Evolutionary conservation across 2,329 filamentous ascomycete genomes (phyloP).

Genomic region (Teratosphaeria nubilosa): DNA sequence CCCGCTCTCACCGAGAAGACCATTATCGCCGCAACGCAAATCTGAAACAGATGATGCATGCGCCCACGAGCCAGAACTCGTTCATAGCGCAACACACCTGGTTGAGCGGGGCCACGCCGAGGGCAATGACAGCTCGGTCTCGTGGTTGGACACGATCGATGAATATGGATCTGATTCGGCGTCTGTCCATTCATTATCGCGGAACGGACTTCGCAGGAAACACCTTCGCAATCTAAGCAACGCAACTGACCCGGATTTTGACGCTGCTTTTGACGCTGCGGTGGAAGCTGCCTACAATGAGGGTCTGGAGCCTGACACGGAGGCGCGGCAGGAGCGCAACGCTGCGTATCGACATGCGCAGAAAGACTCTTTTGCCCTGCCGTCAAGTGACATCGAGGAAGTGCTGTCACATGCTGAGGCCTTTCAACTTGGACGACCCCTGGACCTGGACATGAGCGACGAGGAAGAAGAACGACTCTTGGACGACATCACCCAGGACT

Average conservation of each 20-base stretch:
- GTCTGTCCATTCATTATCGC: constrained; percentile 71
- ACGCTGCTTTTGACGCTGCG: constrained; percentile 86
- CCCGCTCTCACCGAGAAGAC: constrained; percentile 57
- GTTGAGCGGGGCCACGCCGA: neutral
- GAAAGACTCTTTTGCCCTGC: constrained; percentile 14
- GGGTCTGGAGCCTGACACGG: constrained; percentile 63
- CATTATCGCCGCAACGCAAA: constrained; percentile 35
- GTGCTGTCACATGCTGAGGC: constrained; percentile 8
- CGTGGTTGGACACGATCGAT: constrained; percentile 51
- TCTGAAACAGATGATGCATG: constrained; percentile 8
- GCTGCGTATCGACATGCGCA: constrained; percentile 10
- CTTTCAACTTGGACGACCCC: constrained; percentile 3
- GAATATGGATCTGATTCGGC: constrained; percentile 71
- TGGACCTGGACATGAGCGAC: constrained; percentile 16
- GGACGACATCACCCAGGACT: constrained; percentile 80
- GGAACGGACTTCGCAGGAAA: constrained; percentile 56
- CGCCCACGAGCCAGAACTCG: constrained; percentile 6
- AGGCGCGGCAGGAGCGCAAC: constrained; percentile 30
- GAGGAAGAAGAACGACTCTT: constrained; percentile 48
- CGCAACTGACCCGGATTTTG: constrained; percentile 79
- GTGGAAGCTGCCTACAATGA: constrained; percentile 95
- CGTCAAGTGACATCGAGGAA: constrained; percentile 15
- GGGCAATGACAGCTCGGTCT: constrained; percentile 12
- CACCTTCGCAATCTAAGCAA: constrained; percentile 59
- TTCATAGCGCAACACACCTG: neutral